Conservation (phyloP, 2,329 filamentous ascomycete species). For the Aspergillus tamarii region DNA sequence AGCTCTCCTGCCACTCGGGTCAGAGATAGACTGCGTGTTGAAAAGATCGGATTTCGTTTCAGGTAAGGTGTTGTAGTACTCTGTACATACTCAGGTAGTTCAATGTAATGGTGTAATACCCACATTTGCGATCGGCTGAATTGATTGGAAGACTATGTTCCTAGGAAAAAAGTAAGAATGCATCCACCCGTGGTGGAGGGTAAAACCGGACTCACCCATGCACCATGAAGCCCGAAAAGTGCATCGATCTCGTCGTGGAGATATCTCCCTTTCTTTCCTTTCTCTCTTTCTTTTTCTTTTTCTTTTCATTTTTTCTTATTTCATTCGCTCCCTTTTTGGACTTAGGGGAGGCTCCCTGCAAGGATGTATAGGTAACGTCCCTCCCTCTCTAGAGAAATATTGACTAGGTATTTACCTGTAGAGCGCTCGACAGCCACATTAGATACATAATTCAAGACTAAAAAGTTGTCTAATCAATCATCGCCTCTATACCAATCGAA, state of each 20-base stretch:
- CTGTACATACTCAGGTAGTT: not conserved
- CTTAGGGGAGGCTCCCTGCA: too few relatives aligned
- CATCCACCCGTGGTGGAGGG: slow-evolving; percentile 13
- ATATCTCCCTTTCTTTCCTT: not conserved
- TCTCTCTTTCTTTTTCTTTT: slow-evolving; percentile 2
- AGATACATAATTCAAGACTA: not conserved
- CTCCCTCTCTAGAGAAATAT: not conserved
- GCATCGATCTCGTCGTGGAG: not conserved
- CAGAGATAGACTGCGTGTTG: not conserved
- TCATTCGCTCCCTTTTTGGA: too few relatives aligned
- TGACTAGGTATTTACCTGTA: not conserved
- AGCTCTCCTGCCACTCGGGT: not conserved
- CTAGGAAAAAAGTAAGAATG: slow-evolving; percentile 17
- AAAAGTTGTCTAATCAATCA: not conserved
- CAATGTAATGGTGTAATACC: slow-evolving; percentile 1
- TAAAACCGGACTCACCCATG: slow-evolving; percentile 4
- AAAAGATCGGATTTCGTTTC: not conserved
- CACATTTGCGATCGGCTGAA: slow-evolving; percentile 1
- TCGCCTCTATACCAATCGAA: not conserved
- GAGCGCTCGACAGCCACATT: not conserved
- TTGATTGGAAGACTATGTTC: slow-evolving; percentile 6
- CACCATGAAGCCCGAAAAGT: not conserved
- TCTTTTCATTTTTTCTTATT: not conserved
- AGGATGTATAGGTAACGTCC: too few relatives aligned
- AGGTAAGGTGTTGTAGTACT: not conserved